These are phyloP conservation scores for Odonthalia washingtoniensis DNA, from an alignment of 31 red algal species.

Conservation along the genomic window DNA sequence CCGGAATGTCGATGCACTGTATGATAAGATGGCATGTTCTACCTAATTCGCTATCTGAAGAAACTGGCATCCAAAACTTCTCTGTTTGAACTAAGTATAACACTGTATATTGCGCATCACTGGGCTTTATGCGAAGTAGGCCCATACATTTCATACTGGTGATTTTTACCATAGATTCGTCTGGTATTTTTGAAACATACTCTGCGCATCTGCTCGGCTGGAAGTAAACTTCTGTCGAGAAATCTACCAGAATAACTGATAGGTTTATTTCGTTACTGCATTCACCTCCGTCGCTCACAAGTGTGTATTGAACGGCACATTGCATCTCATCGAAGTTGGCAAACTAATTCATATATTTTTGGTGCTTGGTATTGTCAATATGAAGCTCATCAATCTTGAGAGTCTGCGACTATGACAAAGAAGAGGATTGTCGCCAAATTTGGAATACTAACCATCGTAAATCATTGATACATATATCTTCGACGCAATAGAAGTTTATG, in stretches of 20 bases:
- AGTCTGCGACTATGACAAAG: slow-evolving; percentile 51
- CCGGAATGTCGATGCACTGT: slow-evolving; percentile 44
- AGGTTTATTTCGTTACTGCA: no score
- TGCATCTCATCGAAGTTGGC: slow-evolving; percentile 18
- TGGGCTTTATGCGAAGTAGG: slow-evolving; percentile 19
- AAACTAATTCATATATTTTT: background rate
- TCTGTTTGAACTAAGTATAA: no score
- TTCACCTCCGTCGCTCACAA: background rate
- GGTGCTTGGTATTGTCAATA: background rate
- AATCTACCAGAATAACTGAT: slow-evolving; percentile 47
- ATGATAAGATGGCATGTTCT: slow-evolving; percentile 12
- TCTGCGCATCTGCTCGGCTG: background rate
- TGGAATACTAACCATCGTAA: slow-evolving; percentile 42
- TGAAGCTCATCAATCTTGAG: no score
- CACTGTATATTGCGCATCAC: slow-evolving; percentile 87
- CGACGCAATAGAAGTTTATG: background rate
- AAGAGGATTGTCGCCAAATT: slow-evolving; percentile 63
- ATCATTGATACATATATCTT: slow-evolving; percentile 42
- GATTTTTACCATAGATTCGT: no score
- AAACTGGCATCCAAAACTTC: slow-evolving; percentile 61
- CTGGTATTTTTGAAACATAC: no score
- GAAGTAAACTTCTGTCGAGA: slow-evolving; percentile 24
- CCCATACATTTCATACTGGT: background rate
- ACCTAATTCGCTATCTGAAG: slow-evolving; percentile 32
- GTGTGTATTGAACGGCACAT: slow-evolving; percentile 50